Base-by-base conservation (phyloP, 2,329 filamentous ascomycete genomes). In the Talaromyces verruculosus region DNA sequence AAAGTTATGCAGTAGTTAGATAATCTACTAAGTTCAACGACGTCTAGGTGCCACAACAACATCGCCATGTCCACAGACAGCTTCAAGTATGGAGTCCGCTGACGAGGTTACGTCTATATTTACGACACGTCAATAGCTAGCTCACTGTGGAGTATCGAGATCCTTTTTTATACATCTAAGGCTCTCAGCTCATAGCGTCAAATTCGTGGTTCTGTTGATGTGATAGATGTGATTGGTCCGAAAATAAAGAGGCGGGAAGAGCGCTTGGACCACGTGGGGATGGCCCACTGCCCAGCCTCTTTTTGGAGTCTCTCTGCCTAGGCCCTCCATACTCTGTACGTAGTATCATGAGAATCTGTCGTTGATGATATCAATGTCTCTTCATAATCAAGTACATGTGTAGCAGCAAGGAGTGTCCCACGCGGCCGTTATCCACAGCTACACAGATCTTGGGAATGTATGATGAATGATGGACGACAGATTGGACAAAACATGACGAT, bases 181-280 rank as follows among this genome's bases (percentile, higher is more conserved):
- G 47, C 19, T 30, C 13, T 30, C 47, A 51, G 11, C 43, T 13
- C 45, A 47, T 47, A 19, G 45, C 45, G 25, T 47, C 11, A 47
- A 47, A 15, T 47, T 45, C 43, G 13, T 53, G 0, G 25, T n/a
- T 33, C 2, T 53, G 49, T 53, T 53, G 25, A 8, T 28, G 7
- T 43, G 25, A 43, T 47, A n/a, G 10, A 53, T 49, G 10, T 67
- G 65, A 65, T 67, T 67, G 61, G 65, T 6, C 30, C 1, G 59
- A 60, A 67, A 67, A 61, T 45, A 58, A 10, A 49, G 65, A 58
- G 65, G 65, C 65, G 35, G 65, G 65, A 53, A 41, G 25, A 49
- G 58, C 41, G 47, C 59, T 25, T 33, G 58, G 58, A 66, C 60
- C 60, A 63, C 28, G 49, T 51, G 60, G 43, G 22, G 60, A 37